Evolutionary conservation across 2,329 filamentous ascomycete species (phyloP).

Genomic region (Fusarium acutatum): DNA sequence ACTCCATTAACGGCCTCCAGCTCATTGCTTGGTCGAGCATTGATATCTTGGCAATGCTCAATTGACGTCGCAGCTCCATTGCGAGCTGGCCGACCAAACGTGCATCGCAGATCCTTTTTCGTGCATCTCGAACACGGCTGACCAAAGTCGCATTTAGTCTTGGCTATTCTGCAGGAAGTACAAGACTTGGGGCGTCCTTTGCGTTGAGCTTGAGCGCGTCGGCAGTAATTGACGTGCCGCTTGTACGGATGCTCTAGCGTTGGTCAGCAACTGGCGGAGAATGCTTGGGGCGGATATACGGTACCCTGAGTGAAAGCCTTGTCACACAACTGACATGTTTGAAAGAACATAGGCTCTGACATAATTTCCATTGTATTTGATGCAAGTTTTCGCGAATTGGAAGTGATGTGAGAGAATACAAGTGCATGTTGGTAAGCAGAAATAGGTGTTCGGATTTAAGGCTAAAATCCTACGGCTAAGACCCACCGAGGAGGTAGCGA

Average conservation of each 20-base stretch:
- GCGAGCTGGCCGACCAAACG: neutral
- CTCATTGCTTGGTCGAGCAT: rapidly evolving
- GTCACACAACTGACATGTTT: slow-evolving; percentile 28
- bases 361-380: neutral
- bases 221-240: slow-evolving; percentile 41
- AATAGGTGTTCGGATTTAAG: slow-evolving; percentile 15
- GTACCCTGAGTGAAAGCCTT: slow-evolving; percentile 37
- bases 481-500: too few species aligned
- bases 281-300: neutral
- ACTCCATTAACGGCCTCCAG: rapidly evolving
- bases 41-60: neutral
- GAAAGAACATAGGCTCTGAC: neutral
- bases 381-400: too few species aligned
- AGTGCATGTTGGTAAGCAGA: neutral
- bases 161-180: slow-evolving; percentile 28
- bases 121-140: slow-evolving; percentile 36
- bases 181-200: slow-evolving; percentile 40
- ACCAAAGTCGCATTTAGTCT: slow-evolving; percentile 37
- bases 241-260: slow-evolving; percentile 31
- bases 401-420: rapidly evolving
- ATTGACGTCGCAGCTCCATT: rapidly evolving
- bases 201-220: slow-evolving; percentile 32
- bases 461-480: neutral
- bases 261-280: neutral
- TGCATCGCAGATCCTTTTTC: slow-evolving; percentile 20